Evolutionary conservation across 768 basidiomycete genomes (phyloP).

Genomic region (Collybia nuda): DNA sequence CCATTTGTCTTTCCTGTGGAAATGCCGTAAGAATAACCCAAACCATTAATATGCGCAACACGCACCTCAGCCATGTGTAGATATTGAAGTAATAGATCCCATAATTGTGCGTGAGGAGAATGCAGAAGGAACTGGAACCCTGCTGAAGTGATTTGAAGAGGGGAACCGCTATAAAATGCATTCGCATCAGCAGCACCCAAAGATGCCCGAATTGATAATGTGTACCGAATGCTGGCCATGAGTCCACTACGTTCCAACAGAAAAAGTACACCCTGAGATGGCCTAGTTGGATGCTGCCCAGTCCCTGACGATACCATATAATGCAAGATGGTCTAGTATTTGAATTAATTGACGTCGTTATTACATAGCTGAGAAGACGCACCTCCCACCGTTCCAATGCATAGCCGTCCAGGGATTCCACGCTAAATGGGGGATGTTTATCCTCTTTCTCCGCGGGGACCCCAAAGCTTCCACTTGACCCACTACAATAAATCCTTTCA

Average conservation of each 20-base stretch:
- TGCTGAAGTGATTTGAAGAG: slow-evolving; percentile 82
- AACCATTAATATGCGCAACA: slow-evolving; percentile 10
- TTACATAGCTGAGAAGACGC: slow-evolving; percentile 15
- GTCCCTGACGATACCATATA: slow-evolving; percentile 96
- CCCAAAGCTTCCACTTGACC: slow-evolving; percentile 81
- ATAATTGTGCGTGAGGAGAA: slow-evolving; percentile 91
- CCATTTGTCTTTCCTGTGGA: slow-evolving; percentile 80
- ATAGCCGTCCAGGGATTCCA: slow-evolving; percentile 73
- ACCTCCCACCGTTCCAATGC: slow-evolving; percentile 93
- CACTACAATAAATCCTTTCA: slow-evolving; percentile 38
- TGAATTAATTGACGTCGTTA: slow-evolving; percentile 1
- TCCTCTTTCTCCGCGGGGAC: slow-evolving; percentile 68
- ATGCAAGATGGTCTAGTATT: slow-evolving; percentile 83
- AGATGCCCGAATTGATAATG: slow-evolving; percentile 8
- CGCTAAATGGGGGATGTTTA: slow-evolving; percentile 49
- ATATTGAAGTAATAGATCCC: slow-evolving; percentile 93
- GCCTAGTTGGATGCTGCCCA: slow-evolving; percentile 71
- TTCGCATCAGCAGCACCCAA: slow-evolving; percentile 9
- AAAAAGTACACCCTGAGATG: slow-evolving; percentile 81
- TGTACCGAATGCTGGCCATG: slow-evolving; percentile 75
- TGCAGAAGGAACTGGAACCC: slow-evolving; percentile 98
- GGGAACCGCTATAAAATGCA: slow-evolving; percentile 41
- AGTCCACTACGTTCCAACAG: slow-evolving; percentile 83
- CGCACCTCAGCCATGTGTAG: slow-evolving; percentile 80
- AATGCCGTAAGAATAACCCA: slow-evolving; percentile 11